Conservation (phyloP, 495 filamentous ascomycete genomes). For the Tuber calosporum region DNA sequence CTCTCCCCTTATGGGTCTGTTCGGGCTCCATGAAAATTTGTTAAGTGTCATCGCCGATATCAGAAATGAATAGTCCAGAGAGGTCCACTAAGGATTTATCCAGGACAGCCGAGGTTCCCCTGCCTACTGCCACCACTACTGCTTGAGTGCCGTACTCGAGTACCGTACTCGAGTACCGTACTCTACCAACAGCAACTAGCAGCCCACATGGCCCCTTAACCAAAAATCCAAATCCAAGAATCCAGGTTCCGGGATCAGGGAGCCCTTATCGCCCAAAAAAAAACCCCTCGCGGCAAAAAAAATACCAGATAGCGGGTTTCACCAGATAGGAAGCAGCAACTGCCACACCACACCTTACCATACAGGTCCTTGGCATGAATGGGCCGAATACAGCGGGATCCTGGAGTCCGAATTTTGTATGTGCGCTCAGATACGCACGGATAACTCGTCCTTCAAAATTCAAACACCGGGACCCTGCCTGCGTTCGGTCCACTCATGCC, state of each 20-base stretch:
- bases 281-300: background rate
- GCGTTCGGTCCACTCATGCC: too few species aligned
- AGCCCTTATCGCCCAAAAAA: background rate
- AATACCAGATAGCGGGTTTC: background rate
- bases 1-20: background rate
- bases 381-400: too few species aligned
- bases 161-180: too few species aligned
- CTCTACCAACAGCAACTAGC: background rate
- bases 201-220: background rate
- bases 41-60: background rate
- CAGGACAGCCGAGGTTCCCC: background rate
- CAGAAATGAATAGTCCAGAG: background rate
- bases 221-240: background rate
- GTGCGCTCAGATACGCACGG: too few species aligned
- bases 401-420: too few species aligned
- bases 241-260: background rate
- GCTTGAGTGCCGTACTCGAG: too few species aligned
- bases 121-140: background rate
- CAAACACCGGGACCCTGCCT: too few species aligned
- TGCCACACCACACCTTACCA: background rate
- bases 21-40: background rate
- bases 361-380: too few species aligned
- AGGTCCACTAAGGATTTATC: background rate
- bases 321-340: background rate
- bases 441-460: too few species aligned